Conservation (phyloP, 2,329 filamentous ascomycete species). For the Ascocoryne sarcoides region DNA sequence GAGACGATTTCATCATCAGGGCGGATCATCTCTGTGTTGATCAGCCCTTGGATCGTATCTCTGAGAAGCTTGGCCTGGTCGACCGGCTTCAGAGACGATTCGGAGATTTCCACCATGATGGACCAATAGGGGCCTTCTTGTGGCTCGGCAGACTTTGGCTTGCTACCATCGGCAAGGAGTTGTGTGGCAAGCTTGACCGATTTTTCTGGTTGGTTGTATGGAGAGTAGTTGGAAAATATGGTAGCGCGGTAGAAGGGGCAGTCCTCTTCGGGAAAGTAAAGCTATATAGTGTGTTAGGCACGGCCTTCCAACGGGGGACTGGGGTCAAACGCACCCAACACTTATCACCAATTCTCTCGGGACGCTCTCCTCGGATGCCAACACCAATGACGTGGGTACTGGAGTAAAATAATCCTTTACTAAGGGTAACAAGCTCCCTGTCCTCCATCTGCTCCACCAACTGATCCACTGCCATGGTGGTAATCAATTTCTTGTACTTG, state of each 20-base stretch:
- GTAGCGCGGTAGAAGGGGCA: slow-evolving; percentile 99
- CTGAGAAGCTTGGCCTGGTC: slow-evolving; percentile 74
- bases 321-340: slow-evolving; percentile 66
- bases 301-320: neutral
- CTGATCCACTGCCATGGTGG: slow-evolving; percentile 91
- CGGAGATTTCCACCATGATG: slow-evolving; percentile 97
- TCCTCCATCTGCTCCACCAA: slow-evolving; percentile 83
- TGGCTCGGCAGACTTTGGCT: slow-evolving; percentile 61
- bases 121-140: slow-evolving; percentile 97
- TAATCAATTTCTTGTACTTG: slow-evolving; percentile 85
- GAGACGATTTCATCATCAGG: slow-evolving; percentile 90
- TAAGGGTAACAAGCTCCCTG: slow-evolving; percentile 70
- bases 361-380: slow-evolving; percentile 82
- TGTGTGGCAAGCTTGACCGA: slow-evolving; percentile 79
- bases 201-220: slow-evolving; percentile 86
- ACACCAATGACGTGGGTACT: slow-evolving; percentile 96
- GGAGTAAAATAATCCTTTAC: slow-evolving; percentile 92
- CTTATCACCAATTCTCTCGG: slow-evolving; percentile 96
- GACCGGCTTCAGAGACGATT: slow-evolving; percentile 92
- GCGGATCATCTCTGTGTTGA: slow-evolving; percentile 97
- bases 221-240: slow-evolving; percentile 99
- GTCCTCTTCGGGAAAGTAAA: slow-evolving; percentile 99
- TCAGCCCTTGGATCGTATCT: slow-evolving; percentile 89
- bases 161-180: slow-evolving; percentile 77
- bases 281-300: slow-evolving; percentile 35